Evolutionary conservation across 306 rosid genomes (phyloP).

Genomic region (Lathyrus aphaca): DNA sequence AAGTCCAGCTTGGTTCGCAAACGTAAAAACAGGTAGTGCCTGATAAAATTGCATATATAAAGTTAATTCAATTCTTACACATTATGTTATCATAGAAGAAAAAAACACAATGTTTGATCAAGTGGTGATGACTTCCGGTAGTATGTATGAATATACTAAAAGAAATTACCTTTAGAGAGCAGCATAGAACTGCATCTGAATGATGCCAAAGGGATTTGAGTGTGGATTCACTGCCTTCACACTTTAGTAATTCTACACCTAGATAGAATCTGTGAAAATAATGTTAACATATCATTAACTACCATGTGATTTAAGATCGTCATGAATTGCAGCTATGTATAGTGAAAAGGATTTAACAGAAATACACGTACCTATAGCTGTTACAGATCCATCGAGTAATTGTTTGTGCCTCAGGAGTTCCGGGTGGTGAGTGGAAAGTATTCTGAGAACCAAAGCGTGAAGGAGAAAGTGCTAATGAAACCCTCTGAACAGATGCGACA

Average conservation of each 20-base stretch:
- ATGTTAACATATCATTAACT: not conserved
- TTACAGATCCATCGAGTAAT: conserved; percentile 86
- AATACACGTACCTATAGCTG: conserved; percentile 66
- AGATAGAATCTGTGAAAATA: conserved; percentile 69
- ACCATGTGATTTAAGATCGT: too few relatives aligned
- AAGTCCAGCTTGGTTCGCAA: conserved; percentile 95
- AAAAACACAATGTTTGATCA: not conserved
- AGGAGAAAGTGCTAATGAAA: conserved; percentile 92
- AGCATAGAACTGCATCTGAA: conserved; percentile 87
- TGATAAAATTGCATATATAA: conserved; percentile 42
- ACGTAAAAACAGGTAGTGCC: conserved; percentile 89
- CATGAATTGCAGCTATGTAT: not conserved
- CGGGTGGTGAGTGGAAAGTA: conserved; percentile 72
- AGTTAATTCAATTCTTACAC: conserved; percentile 31
- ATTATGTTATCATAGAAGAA: not conserved
- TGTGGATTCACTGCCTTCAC: conserved; percentile 76
- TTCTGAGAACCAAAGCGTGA: conserved; percentile 63
- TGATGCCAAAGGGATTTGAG: conserved; percentile 96
- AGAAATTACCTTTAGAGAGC: conserved; percentile 78
- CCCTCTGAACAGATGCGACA: conserved; percentile 95
- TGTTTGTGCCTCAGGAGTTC: conserved; percentile 89
- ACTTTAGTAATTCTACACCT: conserved; percentile 82
- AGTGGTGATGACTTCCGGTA: not conserved
- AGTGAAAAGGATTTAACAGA: conserved; percentile 4
- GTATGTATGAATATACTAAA: not conserved